Conservation (phyloP, 1,284 basidiomycete genomes). For the Ustilago trichophora region DNA sequence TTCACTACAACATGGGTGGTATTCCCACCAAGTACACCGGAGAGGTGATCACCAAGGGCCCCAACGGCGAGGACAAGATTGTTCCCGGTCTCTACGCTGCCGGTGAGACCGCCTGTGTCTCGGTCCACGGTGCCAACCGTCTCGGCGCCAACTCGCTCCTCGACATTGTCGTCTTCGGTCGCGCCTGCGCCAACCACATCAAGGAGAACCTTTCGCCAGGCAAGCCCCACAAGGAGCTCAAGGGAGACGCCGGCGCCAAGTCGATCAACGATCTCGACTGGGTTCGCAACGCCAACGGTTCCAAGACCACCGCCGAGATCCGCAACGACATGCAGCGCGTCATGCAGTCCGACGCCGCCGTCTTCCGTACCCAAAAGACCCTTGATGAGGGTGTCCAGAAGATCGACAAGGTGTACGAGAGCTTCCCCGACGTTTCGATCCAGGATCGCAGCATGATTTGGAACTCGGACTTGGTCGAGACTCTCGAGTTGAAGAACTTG, state of each 20-base stretch:
- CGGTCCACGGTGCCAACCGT: conserved; percentile 99
- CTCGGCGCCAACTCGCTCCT: conserved; percentile 98
- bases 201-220: conserved; percentile 88
- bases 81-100: conserved; percentile 98
- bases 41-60: conserved; percentile 78
- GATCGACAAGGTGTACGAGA: conserved; percentile 84
- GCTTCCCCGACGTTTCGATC: conserved; percentile 88
- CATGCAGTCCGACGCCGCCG: conserved; percentile 79
- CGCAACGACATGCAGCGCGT: conserved; percentile 97
- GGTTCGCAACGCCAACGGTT: conserved; percentile 78
- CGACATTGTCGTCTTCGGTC: conserved; percentile 99
- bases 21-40: conserved; percentile 99
- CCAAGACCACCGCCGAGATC: conserved; percentile 87
- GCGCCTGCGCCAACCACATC: conserved; percentile 98
- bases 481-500: conserved; percentile 94
- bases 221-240: conserved; percentile 88
- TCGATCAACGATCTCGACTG: conserved; percentile 90
- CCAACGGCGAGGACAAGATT: conserved; percentile 84
- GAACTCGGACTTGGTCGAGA: conserved; percentile 88
- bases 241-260: conserved; percentile 85
- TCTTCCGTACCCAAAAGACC: conserved; percentile 81
- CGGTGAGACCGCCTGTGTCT: conserved; percentile 98
- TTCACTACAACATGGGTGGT: conserved; percentile 81
- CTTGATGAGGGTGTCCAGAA: conserved; percentile 92
- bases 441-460: conserved; percentile 99